phyloP scores from a whole-genome alignment of 305 asterid genomes.

The Fraxinus ornus region DNA sequence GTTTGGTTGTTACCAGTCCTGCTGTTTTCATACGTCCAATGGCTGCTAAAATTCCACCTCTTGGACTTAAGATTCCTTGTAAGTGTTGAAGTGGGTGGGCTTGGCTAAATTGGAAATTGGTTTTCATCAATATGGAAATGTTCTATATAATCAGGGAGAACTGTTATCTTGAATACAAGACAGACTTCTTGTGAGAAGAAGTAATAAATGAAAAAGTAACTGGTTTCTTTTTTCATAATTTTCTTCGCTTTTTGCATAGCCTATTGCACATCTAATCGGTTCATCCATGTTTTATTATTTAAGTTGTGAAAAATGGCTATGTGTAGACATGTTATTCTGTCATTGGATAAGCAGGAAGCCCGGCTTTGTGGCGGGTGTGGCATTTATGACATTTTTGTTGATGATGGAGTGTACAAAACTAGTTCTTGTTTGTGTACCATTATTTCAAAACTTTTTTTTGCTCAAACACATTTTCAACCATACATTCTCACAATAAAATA shows the following conservation, averaged over 20 bases:
- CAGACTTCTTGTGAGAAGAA: not conserved
- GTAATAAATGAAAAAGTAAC: not conserved
- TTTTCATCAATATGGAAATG: not conserved
- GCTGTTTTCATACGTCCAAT: not conserved
- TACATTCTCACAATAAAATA: not conserved
- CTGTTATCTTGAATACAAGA: not conserved
- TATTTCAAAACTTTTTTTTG: not conserved
- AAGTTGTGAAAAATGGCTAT: not conserved
- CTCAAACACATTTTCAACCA: not conserved
- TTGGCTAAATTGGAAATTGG: not conserved
- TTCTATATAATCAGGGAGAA: not conserved
- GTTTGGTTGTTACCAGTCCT: not conserved
- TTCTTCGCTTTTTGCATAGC: not conserved
- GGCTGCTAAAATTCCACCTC: not conserved
- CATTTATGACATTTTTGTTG: not conserved
- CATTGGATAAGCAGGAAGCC: not conserved
- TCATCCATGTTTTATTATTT: not conserved
- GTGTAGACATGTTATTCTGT: not conserved
- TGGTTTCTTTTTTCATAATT: not conserved
- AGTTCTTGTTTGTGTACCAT: not conserved
- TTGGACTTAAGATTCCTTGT: not conserved
- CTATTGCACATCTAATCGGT: not conserved
- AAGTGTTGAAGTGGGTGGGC: not conserved
- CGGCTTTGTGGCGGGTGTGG: not conserved
- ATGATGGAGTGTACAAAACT: not conserved